Evolutionary conservation across 139 green algal species (phyloP), one percentile per base, ranked within the genome.

Genomic region (Desmodesmus armatus): DNA sequence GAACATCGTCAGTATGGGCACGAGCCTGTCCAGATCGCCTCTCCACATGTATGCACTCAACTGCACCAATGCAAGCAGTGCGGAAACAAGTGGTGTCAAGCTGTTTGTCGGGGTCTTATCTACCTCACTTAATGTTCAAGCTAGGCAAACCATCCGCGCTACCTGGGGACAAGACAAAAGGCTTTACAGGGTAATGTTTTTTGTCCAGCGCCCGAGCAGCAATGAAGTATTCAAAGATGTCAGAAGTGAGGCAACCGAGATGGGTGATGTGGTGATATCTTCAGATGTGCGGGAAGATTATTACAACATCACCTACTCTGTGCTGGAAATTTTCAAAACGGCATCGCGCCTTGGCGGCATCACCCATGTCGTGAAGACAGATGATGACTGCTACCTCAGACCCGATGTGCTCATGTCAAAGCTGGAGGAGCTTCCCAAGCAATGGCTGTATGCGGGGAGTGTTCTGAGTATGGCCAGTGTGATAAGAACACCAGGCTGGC

Each of bases 231-330:
- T 69, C 60, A 17, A 17, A 11, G 60, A 9, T 5, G 11, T 69
- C 5, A 9, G 60, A 11, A 5, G n/a, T 11, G 60, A 69, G 60
- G 60, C 60, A 33, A 17, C n/a, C 5, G 11, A 33, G 60, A 9
- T 33, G 11, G 60, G 60, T 5, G 60, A 69, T 17, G 25, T 69
- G 25, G 17, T 69, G 5, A 17, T 69, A 5, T 9, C n/a, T 5
- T 69, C 60, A 11, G 60, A 9, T 17, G 17, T 33, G 25, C 23
- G 5, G 17, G 60, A 69, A 17, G 60, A 69, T n/a, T 69, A 69
- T 33, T 69, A 69, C 27, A 33, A 17, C 60, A 69, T 69, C 60
- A 69, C 60, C 60, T 69, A 69, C 60, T 69, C 60, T 17, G n/a
- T 17, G 13, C 17, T 69, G 25, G 60, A 69, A 17, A 9, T 69